Percentiles rank a stretch among this genome's conserved stretches.
Evolutionary conservation across 2,329 filamentous ascomycete genomes (phyloP).

Genomic region (Aspergillus sp.): DNA sequence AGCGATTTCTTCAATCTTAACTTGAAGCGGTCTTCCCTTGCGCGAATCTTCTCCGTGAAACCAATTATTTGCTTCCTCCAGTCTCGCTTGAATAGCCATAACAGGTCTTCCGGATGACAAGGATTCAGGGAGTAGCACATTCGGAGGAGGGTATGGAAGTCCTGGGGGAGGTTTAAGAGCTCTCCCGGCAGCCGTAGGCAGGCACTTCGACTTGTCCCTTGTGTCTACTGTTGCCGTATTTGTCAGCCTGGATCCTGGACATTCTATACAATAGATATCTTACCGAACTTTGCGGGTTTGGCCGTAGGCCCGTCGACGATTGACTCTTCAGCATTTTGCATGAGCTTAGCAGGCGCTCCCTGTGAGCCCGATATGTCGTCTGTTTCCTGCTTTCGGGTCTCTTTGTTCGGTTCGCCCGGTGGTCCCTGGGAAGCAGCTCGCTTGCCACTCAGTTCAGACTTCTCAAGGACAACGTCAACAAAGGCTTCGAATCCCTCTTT

Average conservation of each 20-base stretch:
- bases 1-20: slow-evolving; percentile 13
- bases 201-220: slow-evolving; percentile 1
- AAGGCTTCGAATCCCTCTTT: neutral
- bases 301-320: too few species aligned
- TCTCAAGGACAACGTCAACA: neutral
- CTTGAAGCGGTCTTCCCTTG: slow-evolving; percentile 11
- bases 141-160: slow-evolving; percentile 6
- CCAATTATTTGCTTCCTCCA: slow-evolving; percentile 16
- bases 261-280: too few species aligned
- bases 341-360: too few species aligned
- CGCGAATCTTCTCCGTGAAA: slow-evolving; percentile 15
- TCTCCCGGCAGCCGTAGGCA: neutral
- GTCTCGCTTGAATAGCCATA: slow-evolving; percentile 1
- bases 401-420: neutral
- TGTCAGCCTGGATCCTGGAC: neutral
- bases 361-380: too few species aligned
- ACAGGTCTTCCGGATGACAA: neutral
- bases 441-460: neutral
- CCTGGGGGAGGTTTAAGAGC: slow-evolving; percentile 12
- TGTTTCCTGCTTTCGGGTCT: too few species aligned
- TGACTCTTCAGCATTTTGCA: too few species aligned
- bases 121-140: neutral
- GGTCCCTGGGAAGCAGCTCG: neutral
- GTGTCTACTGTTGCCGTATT: slow-evolving; percentile 6
- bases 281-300: too few species aligned